Evolutionary conservation across 2,329 filamentous ascomycete species (phyloP).

Genomic region (Botrytis hyacinthi): DNA sequence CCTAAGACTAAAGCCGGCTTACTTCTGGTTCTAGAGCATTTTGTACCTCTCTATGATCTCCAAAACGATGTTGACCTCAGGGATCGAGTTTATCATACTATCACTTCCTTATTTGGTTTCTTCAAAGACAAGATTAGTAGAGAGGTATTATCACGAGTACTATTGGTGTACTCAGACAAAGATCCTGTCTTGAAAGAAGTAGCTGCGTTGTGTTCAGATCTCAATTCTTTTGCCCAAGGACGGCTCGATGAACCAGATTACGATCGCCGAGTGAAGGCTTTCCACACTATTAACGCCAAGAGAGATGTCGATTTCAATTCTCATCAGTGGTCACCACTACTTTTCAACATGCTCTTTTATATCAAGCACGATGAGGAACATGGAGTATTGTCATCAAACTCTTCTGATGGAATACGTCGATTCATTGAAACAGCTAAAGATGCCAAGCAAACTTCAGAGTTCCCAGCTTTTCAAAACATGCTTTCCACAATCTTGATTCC

Average conservation of each 20-base stretch:
- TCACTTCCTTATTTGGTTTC: constrained; percentile 83
- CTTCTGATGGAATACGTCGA: constrained; percentile 74
- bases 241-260: constrained; percentile 87
- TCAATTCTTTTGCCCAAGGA: constrained; percentile 74
- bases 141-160: constrained; percentile 68
- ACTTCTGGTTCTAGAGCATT: constrained; percentile 75
- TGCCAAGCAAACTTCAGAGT: constrained; percentile 43
- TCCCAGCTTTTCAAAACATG: constrained; percentile 54
- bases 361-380: constrained; percentile 85
- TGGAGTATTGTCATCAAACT: constrained; percentile 75
- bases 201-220: constrained; percentile 67
- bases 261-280: constrained; percentile 74
- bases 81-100: constrained; percentile 66
- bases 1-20: constrained; percentile 80
- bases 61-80: constrained; percentile 57
- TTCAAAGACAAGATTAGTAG: constrained; percentile 81
- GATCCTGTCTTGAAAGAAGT: constrained; percentile 60
- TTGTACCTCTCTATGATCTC: constrained; percentile 65
- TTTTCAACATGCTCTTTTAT: constrained; percentile 88
- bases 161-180: constrained; percentile 66
- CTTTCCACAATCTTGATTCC: constrained; percentile 67
- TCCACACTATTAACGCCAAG: constrained; percentile 65
- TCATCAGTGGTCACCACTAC: constrained; percentile 79
- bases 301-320: constrained; percentile 59
- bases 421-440: constrained; percentile 66